These are phyloP conservation scores for Exidia glandulosa DNA, from an alignment of 768 basidiomycete species.

Conservation along the genomic window DNA sequence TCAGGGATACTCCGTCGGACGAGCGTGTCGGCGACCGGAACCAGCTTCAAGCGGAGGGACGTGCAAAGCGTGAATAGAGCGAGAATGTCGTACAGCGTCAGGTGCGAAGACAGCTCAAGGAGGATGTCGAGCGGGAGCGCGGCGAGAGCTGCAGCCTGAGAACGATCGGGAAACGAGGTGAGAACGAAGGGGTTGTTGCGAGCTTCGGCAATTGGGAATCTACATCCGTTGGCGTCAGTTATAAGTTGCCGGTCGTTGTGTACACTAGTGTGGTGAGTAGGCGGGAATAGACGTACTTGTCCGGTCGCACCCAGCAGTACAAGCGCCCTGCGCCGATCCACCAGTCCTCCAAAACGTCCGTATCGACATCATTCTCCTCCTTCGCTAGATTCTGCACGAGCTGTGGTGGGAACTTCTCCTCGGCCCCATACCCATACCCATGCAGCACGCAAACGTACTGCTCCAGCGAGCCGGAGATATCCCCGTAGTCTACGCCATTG, in stretches of 20 bases:
- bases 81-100: neutral
- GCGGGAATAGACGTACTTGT: neutral
- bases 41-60: neutral
- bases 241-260: too few relatives aligned
- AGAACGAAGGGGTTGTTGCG: neutral
- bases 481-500: neutral
- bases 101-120: neutral
- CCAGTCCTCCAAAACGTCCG: neutral
- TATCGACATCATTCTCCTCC: neutral
- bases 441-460: neutral
- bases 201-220: neutral
- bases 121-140: neutral
- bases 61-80: neutral
- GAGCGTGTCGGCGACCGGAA: neutral
- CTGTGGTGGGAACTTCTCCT: neutral
- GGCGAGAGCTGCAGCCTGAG: neutral
- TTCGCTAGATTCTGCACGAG: neutral
- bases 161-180: neutral
- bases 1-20: neutral
- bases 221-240: too few relatives aligned
- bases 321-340: neutral
- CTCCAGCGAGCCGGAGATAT: neutral
- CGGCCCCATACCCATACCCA: neutral
- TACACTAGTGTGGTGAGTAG: neutral
- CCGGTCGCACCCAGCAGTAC: neutral